Evolutionary conservation across 139 green algal species (phyloP).

Genomic region (Asterochloris sp.): DNA sequence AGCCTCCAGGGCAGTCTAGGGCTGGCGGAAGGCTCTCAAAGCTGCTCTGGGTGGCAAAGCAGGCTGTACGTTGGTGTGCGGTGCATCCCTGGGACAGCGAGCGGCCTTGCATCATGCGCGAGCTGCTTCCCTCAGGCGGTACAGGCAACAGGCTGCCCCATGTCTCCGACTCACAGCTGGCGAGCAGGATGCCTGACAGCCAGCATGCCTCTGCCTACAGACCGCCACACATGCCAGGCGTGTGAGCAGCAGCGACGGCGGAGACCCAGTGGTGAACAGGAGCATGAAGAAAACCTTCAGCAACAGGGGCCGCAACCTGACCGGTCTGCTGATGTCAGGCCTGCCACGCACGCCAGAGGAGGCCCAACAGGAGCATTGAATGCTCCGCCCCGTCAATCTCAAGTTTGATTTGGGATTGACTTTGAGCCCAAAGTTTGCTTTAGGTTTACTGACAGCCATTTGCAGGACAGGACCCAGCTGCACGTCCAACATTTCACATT

Average conservation of each 20-base stretch:
- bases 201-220: slow-evolving; percentile 1
- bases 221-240: background rate
- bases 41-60: background rate
- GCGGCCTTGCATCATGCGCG: background rate
- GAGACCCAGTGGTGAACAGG: background rate
- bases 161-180: background rate
- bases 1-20: background rate
- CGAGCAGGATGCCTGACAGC: background rate
- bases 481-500: too few species aligned
- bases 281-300: slow-evolving; percentile 11
- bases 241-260: background rate
- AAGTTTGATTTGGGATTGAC: too few species aligned
- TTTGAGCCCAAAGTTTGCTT: too few species aligned
- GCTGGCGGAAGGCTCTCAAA: background rate
- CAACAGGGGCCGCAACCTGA: slow-evolving; percentile 8
- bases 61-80: background rate
- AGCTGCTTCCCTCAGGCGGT: background rate
- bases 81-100: background rate
- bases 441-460: too few species aligned
- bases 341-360: background rate
- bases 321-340: background rate
- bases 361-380: background rate
- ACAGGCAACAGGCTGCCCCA: background rate
- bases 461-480: too few species aligned
- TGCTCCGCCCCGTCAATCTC: too few species aligned